Base-by-base conservation (phyloP, 1,139 yeast genomes). In the Suhomyces bribrorum region DNA sequence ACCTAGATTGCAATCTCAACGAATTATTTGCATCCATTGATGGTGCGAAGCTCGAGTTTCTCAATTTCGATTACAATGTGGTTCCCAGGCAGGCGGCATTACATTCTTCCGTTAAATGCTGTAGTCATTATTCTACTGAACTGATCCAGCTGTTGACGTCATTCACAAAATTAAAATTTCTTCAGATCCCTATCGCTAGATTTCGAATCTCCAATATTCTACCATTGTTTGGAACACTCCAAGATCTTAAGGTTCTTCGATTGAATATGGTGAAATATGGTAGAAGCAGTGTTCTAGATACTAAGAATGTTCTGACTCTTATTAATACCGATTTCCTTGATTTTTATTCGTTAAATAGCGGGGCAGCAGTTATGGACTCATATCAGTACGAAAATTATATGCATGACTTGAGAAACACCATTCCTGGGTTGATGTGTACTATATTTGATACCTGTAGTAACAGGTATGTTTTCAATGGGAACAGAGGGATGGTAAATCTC, bases 1-100 rank as follows among this genome's bases (percentile, higher is more conserved):
- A 46, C 18, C 35, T 57, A 8, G 47, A 49, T 24, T 24, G 36
- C 9, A 47, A 45, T 14, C 7, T 40, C 46, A 13, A 31, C 29
- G 6, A 38, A 35, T 15, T 43, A 49, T 15, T 35, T 46, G 18
- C 29, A 37, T 12, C 37, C 30, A 17, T 29, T 45, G 14, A 31
- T 26, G 34, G 28, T 12, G 20, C 30, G 8, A 14, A 38, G 14
- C 38, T 41, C 26, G 25, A 36, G 24, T 34, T 47, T 36, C 26
- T 40, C 41, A 17, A 38, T 36, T 30, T 49, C 33, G 36, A 48
- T 30, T 42, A 39, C 31, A 43, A 34, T 41, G 43, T 41, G 15
- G 18, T 36, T 2, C 34, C 31, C 9, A 31, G 26, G 7, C 28
- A 7, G n/a, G 13, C 23, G 8, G n/a, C 22, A 14, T 25, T 27